A percentile compares a stretch with the other conserved stretches of the same genome.
These are phyloP conservation scores for Cinnamomum micranthum DNA, from an alignment of 164 flowering plant genomes.

Conservation along the genomic window DNA sequence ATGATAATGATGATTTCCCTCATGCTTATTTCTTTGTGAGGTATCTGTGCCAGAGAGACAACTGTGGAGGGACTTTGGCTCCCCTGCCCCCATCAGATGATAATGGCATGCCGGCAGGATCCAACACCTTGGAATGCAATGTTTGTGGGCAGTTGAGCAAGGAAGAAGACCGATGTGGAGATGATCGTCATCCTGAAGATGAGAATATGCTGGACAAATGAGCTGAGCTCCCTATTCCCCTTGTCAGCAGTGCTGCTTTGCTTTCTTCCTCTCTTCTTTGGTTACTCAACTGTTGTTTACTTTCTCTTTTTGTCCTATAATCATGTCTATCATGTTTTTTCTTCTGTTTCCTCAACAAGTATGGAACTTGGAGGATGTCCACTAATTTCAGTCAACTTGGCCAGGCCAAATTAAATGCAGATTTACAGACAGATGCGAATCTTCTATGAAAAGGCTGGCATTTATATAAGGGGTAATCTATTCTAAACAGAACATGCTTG, in stretches of 20 bases:
- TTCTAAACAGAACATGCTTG: too few relatives aligned
- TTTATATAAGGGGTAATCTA: too few relatives aligned
- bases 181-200: slow-evolving; percentile 17
- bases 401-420: too few relatives aligned
- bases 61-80: slow-evolving; percentile 82
- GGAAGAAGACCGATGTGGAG: slow-evolving; percentile 13
- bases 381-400: too few relatives aligned
- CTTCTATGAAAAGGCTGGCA: too few relatives aligned
- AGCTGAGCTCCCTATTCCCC: background rate
- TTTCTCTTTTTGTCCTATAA: background rate
- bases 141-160: slow-evolving; percentile 59
- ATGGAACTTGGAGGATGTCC: too few relatives aligned
- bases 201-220: slow-evolving; percentile 20
- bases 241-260: background rate
- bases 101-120: slow-evolving; percentile 11
- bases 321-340: background rate
- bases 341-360: too few relatives aligned
- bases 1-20: slow-evolving; percentile 46
- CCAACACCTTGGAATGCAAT: slow-evolving; percentile 74
- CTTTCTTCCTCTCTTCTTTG: background rate
- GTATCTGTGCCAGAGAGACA: slow-evolving; percentile 57
- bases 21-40: slow-evolving; percentile 80
- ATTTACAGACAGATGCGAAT: too few relatives aligned
- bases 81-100: slow-evolving; percentile 58
- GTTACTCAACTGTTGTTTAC: background rate